Percentiles rank a stretch among this genome's conserved stretches.
These are phyloP conservation scores for Coniochaeta ligniaria DNA, from an alignment of 2,329 filamentous ascomycete species.

Conservation along the genomic window DNA sequence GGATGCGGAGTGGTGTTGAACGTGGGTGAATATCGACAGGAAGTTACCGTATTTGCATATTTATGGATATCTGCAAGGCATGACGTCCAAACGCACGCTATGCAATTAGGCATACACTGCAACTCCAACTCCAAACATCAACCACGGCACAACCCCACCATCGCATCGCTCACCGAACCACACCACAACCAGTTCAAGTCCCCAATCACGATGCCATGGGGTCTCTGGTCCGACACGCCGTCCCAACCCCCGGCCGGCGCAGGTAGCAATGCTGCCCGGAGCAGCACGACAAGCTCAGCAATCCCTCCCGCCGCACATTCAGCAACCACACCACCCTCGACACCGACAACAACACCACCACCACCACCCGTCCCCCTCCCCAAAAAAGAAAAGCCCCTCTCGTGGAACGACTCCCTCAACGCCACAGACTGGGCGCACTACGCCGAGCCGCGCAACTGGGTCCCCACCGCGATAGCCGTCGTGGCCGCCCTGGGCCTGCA, in stretches of 20 bases:
- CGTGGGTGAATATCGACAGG: no score
- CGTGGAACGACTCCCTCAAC: conserved; percentile 35
- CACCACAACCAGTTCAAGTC: background rate
- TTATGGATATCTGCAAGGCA: background rate
- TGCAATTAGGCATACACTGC: background rate
- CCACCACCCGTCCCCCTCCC: background rate
- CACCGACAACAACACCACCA: background rate
- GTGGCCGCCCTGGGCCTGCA: conserved; percentile 45
- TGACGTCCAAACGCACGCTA: background rate
- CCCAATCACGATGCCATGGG: conserved; percentile 12
- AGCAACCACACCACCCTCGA: background rate
- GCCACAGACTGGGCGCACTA: conserved; percentile 46
- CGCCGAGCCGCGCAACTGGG: conserved; percentile 45
- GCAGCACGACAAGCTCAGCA: background rate
- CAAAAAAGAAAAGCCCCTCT: conserved; percentile 15
- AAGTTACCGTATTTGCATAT: background rate
- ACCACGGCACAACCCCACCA: background rate
- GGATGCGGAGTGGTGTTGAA: no score
- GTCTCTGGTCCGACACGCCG: conserved; percentile 3
- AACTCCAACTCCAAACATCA: background rate
- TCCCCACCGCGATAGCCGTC: conserved; percentile 47
- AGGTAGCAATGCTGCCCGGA: conserved; percentile 2
- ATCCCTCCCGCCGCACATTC: background rate
- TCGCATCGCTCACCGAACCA: background rate
- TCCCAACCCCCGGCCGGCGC: conserved; percentile 5